Percentiles rank a stretch among this genome's conserved stretches.
These are phyloP conservation scores for Monosporozyma aerobia DNA, from an alignment of 805 yeast genomes.

Conservation along the genomic window DNA sequence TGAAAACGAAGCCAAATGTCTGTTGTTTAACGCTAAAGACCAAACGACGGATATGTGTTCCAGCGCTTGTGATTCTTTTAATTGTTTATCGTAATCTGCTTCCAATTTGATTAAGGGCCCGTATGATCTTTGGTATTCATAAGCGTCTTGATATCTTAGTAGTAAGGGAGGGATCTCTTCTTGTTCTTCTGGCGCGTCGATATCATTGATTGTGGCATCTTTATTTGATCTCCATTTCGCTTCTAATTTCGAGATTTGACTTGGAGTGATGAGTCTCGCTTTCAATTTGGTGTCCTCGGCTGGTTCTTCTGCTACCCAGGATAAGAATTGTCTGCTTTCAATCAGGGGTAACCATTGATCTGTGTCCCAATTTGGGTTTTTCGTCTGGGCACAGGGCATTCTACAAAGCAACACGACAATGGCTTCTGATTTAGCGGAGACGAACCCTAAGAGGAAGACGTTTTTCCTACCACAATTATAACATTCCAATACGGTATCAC, in stretches of 20 bases:
- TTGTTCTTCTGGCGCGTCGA: conserved; percentile 40
- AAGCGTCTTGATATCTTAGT: conserved; percentile 72
- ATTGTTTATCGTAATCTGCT: conserved; percentile 65
- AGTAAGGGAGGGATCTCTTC: conserved; percentile 64
- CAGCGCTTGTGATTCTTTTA: conserved; percentile 69
- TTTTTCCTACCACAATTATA: conserved; percentile 82
- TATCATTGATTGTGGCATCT: conserved; percentile 62
- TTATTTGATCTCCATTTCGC: conserved; percentile 71
- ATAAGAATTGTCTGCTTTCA: conserved; percentile 63
- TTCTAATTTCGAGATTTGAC: conserved; percentile 65
- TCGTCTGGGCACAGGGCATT: conserved; percentile 73
- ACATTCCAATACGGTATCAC: conserved; percentile 83
- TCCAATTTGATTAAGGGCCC: conserved; percentile 78
- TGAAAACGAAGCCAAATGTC: conserved; percentile 59
- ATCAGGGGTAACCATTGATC: conserved; percentile 81
- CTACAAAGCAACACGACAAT: conserved; percentile 84
- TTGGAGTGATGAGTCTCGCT: conserved; percentile 47
- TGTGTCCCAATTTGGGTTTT: conserved; percentile 78
- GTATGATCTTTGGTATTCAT: conserved; percentile 74
- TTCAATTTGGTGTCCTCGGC: conserved; percentile 50
- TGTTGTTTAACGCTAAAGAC: conserved; percentile 57
- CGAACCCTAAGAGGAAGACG: conserved; percentile 75
- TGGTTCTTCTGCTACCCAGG: conserved; percentile 76
- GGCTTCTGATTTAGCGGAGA: conserved; percentile 76
- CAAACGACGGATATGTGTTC: conserved; percentile 66